These are phyloP conservation scores for Picocystis salinarum DNA, from an alignment of 139 green algal species.

Conservation along the genomic window DNA sequence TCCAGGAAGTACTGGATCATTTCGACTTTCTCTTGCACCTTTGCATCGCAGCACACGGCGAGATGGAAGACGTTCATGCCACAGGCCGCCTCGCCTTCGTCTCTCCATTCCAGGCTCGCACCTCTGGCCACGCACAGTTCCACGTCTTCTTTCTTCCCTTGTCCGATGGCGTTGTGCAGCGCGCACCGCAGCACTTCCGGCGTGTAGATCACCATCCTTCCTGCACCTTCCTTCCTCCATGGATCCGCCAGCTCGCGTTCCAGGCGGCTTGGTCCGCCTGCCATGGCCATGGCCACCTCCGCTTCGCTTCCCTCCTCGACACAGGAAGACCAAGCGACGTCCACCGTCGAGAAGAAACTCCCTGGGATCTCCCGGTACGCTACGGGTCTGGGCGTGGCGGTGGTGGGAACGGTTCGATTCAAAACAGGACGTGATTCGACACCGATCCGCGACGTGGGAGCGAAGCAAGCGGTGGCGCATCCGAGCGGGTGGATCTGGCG, in stretches of 20 bases:
- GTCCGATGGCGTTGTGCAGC: constrained; percentile 1
- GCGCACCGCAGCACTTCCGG: constrained; percentile 2
- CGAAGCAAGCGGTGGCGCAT: no score
- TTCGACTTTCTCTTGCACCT: neutral
- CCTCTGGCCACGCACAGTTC: constrained; percentile 3
- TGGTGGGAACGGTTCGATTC: no score
- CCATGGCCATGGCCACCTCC: no score
- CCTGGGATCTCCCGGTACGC: no score
- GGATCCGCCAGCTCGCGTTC: constrained; percentile 1
- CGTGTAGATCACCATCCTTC: constrained; percentile 5
- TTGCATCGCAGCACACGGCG: neutral
- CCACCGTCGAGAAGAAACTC: no score
- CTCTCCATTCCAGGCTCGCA: neutral
- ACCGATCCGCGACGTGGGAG: no score
- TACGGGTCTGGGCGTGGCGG: no score
- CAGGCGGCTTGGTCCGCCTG: no score
- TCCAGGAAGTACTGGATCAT: constrained; percentile 4
- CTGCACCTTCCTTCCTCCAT: constrained; percentile 4
- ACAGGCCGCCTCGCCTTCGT: constrained; percentile 3
- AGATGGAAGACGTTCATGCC: constrained; percentile 1
- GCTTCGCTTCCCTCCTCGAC: no score
- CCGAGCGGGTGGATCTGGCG: no score
- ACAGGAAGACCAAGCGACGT: no score
- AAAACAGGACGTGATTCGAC: no score
- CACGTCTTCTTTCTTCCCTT: constrained; percentile 1